phyloP scores from a whole-genome alignment of 805 yeast genomes.

The Wickerhamomyces xylosicus region DNA sequence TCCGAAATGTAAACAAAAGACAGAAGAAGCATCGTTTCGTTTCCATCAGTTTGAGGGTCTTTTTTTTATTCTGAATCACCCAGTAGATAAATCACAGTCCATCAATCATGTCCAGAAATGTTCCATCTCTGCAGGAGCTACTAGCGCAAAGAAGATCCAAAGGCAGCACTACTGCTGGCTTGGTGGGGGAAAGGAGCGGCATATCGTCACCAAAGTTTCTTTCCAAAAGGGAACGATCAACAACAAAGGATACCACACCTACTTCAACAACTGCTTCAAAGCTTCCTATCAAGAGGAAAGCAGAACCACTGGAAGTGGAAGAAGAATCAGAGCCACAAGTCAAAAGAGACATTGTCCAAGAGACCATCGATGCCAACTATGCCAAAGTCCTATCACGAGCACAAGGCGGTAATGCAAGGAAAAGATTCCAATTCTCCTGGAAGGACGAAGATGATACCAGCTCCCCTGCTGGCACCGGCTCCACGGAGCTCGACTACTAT shows the following conservation, averaged over 20 bases:
- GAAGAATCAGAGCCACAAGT: background rate
- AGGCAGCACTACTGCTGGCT: slow-evolving; percentile 8
- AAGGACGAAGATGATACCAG: slow-evolving; percentile 57
- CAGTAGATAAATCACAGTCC: background rate
- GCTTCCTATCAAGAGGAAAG: background rate
- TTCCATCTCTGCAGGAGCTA: slow-evolving; percentile 28
- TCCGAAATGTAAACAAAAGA: no score
- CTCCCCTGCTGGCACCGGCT: slow-evolving; percentile 23
- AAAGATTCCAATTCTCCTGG: slow-evolving; percentile 63
- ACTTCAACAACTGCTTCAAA: background rate
- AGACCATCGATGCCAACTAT: background rate
- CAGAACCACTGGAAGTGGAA: background rate
- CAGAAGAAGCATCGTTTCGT: no score
- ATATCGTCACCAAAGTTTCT: slow-evolving; percentile 32
- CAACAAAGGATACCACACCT: slow-evolving; percentile 21
- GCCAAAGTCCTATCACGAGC: background rate
- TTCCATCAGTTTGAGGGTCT: no score
- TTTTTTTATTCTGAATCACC: background rate
- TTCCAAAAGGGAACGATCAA: slow-evolving; percentile 33
- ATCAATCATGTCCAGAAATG: slow-evolving; percentile 11
- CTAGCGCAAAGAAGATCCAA: slow-evolving; percentile 15
- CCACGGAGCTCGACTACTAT: slow-evolving; percentile 6
- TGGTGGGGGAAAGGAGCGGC: no score
- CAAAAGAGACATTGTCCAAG: background rate
- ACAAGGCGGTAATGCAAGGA: slow-evolving; percentile 1